Evolutionary conservation across 306 rosid genomes (phyloP).

Genomic region (Phaseolus lunatus): DNA sequence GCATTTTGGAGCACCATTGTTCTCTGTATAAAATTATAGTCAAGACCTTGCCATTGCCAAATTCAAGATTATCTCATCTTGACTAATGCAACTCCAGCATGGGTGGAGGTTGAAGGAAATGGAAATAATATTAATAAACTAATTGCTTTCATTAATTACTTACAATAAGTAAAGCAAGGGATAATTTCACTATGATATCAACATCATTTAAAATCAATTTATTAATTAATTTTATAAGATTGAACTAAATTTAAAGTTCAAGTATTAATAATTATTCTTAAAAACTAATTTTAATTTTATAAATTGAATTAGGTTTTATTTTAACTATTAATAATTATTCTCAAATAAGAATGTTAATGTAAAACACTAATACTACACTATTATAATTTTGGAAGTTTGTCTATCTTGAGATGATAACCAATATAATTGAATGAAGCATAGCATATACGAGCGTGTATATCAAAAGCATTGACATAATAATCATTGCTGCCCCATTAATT

Average conservation of each 20-base stretch:
- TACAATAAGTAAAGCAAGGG: too few relatives aligned
- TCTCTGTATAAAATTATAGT: slow-evolving; percentile 1
- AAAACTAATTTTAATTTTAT: too few relatives aligned
- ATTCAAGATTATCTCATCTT: slow-evolving; percentile 44
- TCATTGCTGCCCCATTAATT: slow-evolving; percentile 45
- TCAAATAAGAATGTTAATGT: slow-evolving; percentile 30
- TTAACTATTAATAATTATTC: slow-evolving; percentile 34
- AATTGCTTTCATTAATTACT: slow-evolving; percentile 41
- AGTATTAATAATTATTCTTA: too few relatives aligned
- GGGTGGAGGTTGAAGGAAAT: slow-evolving; percentile 34
- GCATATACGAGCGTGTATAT: slow-evolving; percentile 27
- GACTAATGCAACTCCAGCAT: slow-evolving; percentile 25
- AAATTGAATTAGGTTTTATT: too few relatives aligned
- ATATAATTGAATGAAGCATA: slow-evolving; percentile 10
- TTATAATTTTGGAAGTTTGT: slow-evolving; percentile 16
- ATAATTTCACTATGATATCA: too few relatives aligned
- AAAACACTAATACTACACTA: not conserved
- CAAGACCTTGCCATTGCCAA: slow-evolving; percentile 7
- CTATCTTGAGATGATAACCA: not conserved
- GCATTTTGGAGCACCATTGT: not conserved
- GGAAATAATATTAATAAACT: slow-evolving; percentile 6
- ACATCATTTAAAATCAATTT: too few relatives aligned
- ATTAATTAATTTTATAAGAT: too few relatives aligned
- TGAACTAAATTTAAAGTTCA: too few relatives aligned
- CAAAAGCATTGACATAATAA: slow-evolving; percentile 2